Conservation (phyloP, 129 eudicot species). For the Lactuca saligna region DNA sequence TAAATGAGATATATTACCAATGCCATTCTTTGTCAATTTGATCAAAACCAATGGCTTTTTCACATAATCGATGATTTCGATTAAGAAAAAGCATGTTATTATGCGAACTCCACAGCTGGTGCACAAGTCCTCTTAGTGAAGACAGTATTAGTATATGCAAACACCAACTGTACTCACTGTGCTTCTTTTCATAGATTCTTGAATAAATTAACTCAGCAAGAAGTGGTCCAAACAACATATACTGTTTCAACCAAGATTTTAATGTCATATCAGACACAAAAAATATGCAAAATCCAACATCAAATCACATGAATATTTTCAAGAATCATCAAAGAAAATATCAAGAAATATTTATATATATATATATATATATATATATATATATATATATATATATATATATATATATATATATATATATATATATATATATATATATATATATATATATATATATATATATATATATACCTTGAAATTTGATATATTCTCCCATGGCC, state of each 20-base stretch:
- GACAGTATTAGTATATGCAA: conserved; percentile 58
- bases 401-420: conserved; percentile 6
- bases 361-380: conserved; percentile 27
- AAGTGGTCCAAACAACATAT: conserved; percentile 62
- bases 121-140: conserved; percentile 56
- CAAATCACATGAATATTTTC: neutral
- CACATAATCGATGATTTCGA: conserved; percentile 50
- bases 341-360: conserved; percentile 1
- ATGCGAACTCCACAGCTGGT: conserved; percentile 62
- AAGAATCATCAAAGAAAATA: neutral
- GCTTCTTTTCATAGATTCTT: conserved; percentile 36
- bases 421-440: conserved; percentile 3
- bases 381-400: conserved; percentile 24
- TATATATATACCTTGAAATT: conserved; percentile 54
- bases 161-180: conserved; percentile 42
- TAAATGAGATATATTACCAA: conserved; percentile 48
- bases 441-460: neutral
- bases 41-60: conserved; percentile 49
- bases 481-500: conserved; percentile 84
- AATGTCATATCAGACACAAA: neutral
- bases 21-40: conserved; percentile 90
- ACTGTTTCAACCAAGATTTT: conserved; percentile 43
- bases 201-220: conserved; percentile 49
- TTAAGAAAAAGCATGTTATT: conserved; percentile 48
- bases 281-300: neutral